Percentiles rank a stretch among this genome's conserved stretches.
These are phyloP conservation scores for Alternaria atra DNA, from an alignment of 2,329 filamentous ascomycete genomes.

Conservation along the genomic window DNA sequence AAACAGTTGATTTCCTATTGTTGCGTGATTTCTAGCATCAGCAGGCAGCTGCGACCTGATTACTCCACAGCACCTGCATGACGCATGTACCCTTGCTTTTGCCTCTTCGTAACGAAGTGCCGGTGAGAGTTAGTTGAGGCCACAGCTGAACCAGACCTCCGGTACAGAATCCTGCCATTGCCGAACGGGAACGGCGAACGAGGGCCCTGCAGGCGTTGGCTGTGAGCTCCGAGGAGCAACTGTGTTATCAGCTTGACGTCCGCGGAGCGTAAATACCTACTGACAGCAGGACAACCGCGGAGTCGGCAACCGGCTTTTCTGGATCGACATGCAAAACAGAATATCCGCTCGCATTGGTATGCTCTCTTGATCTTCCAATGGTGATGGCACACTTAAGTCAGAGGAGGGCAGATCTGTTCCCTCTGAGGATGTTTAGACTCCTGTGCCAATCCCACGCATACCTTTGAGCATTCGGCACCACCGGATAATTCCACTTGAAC, in stretches of 20 bases:
- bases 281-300: not conserved
- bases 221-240: not conserved
- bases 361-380: not conserved
- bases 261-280: slow-evolving; percentile 3
- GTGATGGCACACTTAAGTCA: not conserved
- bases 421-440: no score
- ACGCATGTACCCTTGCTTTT: no score
- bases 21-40: slow-evolving; percentile 11
- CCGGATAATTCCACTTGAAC: not conserved
- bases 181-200: not conserved
- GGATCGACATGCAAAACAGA: not conserved
- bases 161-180: slow-evolving; percentile 1
- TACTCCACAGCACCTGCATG: no score
- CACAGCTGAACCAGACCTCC: not conserved
- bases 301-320: not conserved
- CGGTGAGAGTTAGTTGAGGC: not conserved
- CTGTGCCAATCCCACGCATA: no score
- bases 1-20: not conserved
- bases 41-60: not conserved
- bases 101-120: not conserved
- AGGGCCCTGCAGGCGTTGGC: slow-evolving; percentile 1
- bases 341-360: not conserved
- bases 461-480: no score
- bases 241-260: slow-evolving; percentile 1
- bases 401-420: not conserved